Evolutionary conservation across 2,329 filamentous ascomycete genomes (phyloP).

Genomic region (Colletotrichum gloeosporioides): DNA sequence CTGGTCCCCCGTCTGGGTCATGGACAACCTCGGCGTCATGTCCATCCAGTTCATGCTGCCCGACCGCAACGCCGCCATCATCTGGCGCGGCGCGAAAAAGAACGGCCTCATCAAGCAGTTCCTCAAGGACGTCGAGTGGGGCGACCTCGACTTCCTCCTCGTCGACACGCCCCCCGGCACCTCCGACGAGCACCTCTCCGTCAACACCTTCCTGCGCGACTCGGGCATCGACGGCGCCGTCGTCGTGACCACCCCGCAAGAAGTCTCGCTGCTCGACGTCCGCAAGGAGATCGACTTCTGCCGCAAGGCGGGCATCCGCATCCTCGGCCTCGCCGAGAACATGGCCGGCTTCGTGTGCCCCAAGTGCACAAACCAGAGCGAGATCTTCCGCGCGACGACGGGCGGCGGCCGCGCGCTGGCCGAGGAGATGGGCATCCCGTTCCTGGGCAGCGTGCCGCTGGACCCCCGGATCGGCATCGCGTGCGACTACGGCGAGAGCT

Average conservation of each 20-base stretch:
- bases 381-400: constrained; percentile 92
- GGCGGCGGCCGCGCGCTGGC: constrained; percentile 84
- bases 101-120: constrained; percentile 99
- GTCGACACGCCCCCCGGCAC: constrained; percentile 97
- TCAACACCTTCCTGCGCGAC: constrained; percentile 90
- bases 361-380: constrained; percentile 79
- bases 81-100: constrained; percentile 98
- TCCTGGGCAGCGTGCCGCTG: constrained; percentile 86
- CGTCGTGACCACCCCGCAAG: constrained; percentile 92
- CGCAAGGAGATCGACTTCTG: constrained; percentile 99
- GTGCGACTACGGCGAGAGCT: constrained; percentile 97
- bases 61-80: constrained; percentile 90
- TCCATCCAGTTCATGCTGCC: constrained; percentile 98
- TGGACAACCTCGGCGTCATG: constrained; percentile 95
- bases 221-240: constrained; percentile 93
- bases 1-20: constrained; percentile 95
- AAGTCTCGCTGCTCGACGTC: constrained; percentile 90
- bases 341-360: constrained; percentile 98
- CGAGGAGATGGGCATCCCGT: constrained; percentile 85
- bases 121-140: constrained; percentile 97
- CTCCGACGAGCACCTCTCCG: constrained; percentile 91
- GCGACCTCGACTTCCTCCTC: constrained; percentile 88
- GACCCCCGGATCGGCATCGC: constrained; percentile 96
- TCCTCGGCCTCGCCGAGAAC: constrained; percentile 93
- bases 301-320: constrained; percentile 86